phyloP scores from a whole-genome alignment of 768 basidiomycete species.

The Termitomyces sp. region DNA sequence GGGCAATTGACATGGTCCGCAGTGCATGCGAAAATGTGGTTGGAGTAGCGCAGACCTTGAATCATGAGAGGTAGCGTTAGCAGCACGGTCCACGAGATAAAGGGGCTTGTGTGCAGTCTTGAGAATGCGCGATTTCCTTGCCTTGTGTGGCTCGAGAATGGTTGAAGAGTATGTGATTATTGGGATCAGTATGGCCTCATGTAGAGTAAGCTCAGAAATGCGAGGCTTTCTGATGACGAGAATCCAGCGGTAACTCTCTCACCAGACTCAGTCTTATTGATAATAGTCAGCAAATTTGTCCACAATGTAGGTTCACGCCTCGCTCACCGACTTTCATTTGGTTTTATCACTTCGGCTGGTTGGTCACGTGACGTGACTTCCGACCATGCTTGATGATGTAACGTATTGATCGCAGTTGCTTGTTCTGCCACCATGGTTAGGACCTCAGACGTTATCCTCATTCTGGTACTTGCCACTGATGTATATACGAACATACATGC shows the following conservation, averaged over 20 bases:
- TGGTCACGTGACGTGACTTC: too few relatives aligned
- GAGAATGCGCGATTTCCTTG: slow-evolving; percentile 82
- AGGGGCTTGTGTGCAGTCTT: slow-evolving; percentile 70
- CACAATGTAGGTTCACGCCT: too few relatives aligned
- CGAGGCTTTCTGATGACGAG: too few relatives aligned
- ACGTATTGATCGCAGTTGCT: slow-evolving; percentile 4
- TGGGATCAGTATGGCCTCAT: slow-evolving; percentile 67
- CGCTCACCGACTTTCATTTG: too few relatives aligned
- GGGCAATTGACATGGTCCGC: slow-evolving; percentile 70
- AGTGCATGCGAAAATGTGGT: slow-evolving; percentile 74
- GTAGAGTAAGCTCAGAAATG: slow-evolving; percentile 6
- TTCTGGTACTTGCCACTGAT: slow-evolving; percentile 41
- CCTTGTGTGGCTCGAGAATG: slow-evolving; percentile 74
- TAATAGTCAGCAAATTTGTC: too few relatives aligned
- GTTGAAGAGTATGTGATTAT: slow-evolving; percentile 68
- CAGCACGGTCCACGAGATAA: slow-evolving; percentile 82
- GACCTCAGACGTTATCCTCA: slow-evolving; percentile 72
- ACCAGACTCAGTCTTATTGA: too few relatives aligned
- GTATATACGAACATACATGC: background rate
- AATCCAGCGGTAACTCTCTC: too few relatives aligned
- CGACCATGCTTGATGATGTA: slow-evolving; percentile 12
- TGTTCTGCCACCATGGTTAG: slow-evolving; percentile 37
- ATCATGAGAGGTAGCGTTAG: slow-evolving; percentile 70
- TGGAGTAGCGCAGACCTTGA: slow-evolving; percentile 82
- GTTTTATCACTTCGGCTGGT: too few relatives aligned